A percentile compares a stretch with the other conserved stretches of the same genome.
Evolutionary conservation across 2,329 filamentous ascomycete genomes (phyloP).

Genomic region (Lizonia empirigonia): DNA sequence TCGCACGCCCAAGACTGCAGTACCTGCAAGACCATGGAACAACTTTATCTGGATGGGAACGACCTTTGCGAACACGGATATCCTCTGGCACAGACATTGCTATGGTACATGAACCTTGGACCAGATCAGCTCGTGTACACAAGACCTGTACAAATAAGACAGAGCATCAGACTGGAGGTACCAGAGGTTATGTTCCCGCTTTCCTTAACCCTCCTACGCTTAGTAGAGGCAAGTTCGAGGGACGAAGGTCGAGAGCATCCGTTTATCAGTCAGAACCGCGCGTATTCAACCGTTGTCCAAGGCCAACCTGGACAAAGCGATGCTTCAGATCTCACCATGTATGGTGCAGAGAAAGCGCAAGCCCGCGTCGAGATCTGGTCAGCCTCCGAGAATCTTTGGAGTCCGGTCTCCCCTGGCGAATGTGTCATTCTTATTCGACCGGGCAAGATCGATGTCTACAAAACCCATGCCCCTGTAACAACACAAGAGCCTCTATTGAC

Average conservation of each 20-base stretch:
- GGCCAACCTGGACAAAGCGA: slow-evolving; percentile 4
- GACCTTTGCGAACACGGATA: slow-evolving; percentile 34
- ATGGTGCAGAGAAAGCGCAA: slow-evolving; percentile 21
- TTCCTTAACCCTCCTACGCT: slow-evolving; percentile 25
- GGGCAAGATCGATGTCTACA: slow-evolving; percentile 24
- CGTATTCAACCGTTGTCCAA: slow-evolving; percentile 16
- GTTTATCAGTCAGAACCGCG: slow-evolving; percentile 27
- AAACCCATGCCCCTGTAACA: slow-evolving; percentile 12
- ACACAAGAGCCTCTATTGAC: slow-evolving; percentile 20
- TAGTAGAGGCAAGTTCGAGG: slow-evolving; percentile 25
- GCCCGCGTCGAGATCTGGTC: slow-evolving; percentile 28
- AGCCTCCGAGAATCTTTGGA: slow-evolving; percentile 14
- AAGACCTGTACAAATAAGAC: slow-evolving; percentile 16
- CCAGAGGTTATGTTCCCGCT: slow-evolving; percentile 25
- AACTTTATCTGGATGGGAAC: slow-evolving; percentile 25
- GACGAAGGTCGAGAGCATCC: slow-evolving; percentile 21
- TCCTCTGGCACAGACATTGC: slow-evolving; percentile 23
- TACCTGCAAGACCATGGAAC: slow-evolving; percentile 27
- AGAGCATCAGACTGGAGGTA: slow-evolving; percentile 25
- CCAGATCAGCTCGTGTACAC: slow-evolving; percentile 29
- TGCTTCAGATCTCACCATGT: slow-evolving; percentile 7
- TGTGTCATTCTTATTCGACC: slow-evolving; percentile 23
- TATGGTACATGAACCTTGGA: slow-evolving; percentile 32
- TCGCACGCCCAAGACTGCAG: slow-evolving; percentile 32
- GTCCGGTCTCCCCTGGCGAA: slow-evolving; percentile 18